Evolutionary conservation across 2,329 filamentous ascomycete genomes (phyloP).

Genomic region (Fusarium marasasianum): DNA sequence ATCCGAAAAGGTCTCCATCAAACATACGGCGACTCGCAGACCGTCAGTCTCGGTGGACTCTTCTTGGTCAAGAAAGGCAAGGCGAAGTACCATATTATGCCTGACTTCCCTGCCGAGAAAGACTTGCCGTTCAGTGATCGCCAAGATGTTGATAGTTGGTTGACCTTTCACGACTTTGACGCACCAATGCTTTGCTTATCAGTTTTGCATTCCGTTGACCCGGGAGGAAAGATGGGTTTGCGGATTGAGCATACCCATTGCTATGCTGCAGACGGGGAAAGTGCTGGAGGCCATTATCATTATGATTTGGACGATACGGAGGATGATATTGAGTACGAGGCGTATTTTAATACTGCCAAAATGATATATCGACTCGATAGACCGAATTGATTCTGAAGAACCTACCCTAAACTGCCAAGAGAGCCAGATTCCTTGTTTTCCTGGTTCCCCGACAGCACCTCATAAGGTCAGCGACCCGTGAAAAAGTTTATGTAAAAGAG

Average conservation of each 20-base stretch:
- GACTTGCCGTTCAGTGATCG: neutral
- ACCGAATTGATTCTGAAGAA: neutral
- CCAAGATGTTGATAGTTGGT: neutral
- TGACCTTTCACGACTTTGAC: neutral
- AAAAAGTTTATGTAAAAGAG: fast-evolving
- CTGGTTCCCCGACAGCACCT: no score
- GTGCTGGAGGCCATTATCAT: constrained; percentile 51
- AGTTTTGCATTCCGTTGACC: fast-evolving
- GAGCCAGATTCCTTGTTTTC: no score
- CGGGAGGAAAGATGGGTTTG: fast-evolving
- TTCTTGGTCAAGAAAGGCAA: neutral
- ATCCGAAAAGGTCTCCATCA: neutral
- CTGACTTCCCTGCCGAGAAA: neutral
- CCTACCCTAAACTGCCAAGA: neutral
- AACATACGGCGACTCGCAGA: neutral
- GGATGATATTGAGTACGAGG: constrained; percentile 56
- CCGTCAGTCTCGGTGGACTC: neutral
- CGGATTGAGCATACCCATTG: constrained; percentile 60
- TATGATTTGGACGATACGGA: constrained; percentile 46
- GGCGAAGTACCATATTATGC: neutral
- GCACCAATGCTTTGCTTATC: neutral
- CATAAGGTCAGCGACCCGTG: fast-evolving
- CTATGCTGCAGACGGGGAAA: constrained; percentile 44
- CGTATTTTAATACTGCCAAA: constrained; percentile 44
- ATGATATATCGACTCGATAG: neutral